These are phyloP conservation scores for Wickerhamomyces bisporus DNA, from an alignment of 805 yeast species.

Conservation along the genomic window DNA sequence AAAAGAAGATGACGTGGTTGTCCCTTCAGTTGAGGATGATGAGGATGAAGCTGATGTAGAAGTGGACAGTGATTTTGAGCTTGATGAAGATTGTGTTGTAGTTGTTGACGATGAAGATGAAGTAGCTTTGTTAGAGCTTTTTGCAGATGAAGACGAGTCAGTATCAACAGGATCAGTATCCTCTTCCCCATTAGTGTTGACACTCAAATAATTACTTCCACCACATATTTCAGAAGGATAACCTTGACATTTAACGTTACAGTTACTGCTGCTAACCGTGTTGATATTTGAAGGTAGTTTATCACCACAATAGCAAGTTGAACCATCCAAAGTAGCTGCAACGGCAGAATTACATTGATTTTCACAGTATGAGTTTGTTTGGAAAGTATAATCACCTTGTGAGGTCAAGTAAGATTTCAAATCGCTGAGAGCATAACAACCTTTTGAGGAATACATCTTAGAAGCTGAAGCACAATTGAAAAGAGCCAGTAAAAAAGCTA, in stretches of 20 bases:
- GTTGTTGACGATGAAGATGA: constrained; percentile 3
- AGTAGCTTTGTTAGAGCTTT: constrained; percentile 5
- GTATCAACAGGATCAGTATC: constrained; percentile 10
- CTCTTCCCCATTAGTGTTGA: constrained; percentile 33
- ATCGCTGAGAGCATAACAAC: constrained; percentile 4
- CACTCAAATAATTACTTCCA: constrained; percentile 43
- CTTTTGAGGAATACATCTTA: not conserved
- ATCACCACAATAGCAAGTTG: no score
- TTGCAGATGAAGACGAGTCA: not conserved
- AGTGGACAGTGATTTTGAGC: no score
- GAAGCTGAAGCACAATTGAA: not conserved
- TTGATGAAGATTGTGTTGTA: constrained; percentile 7
- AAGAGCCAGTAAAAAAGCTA: not conserved
- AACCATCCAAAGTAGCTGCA: no score
- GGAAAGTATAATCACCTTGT: not conserved
- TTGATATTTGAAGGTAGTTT: no score
- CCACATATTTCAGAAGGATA: constrained; percentile 62
- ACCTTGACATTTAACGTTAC: constrained; percentile 33
- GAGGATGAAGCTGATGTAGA: not conserved
- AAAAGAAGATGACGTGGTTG: not conserved
- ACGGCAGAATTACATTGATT: no score
- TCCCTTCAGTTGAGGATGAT: not conserved
- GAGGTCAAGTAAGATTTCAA: constrained; percentile 17
- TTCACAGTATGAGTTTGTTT: no score
- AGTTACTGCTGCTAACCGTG: no score